Percentiles rank a stretch among this genome's conserved stretches.
These are phyloP conservation scores for Ascochyta rabiei DNA, from an alignment of 2,329 filamentous ascomycete species.

Conservation along the genomic window DNA sequence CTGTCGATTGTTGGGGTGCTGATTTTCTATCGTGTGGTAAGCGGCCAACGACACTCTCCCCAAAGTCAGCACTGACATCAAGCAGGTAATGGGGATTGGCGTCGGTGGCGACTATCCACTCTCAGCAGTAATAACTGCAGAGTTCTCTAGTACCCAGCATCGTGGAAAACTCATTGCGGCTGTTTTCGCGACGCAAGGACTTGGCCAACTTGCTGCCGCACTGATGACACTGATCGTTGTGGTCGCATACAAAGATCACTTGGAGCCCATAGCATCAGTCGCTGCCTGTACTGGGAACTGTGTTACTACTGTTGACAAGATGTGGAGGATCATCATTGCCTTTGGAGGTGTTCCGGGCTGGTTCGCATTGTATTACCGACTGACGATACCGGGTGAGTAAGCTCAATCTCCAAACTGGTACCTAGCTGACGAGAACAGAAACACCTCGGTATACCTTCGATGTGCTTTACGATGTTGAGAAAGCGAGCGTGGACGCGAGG, in stretches of 20 bases:
- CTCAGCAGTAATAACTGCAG: slow-evolving; percentile 82
- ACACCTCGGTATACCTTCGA: slow-evolving; percentile 90
- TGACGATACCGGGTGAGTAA: slow-evolving; percentile 70
- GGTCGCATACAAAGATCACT: slow-evolving; percentile 70
- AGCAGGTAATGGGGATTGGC: slow-evolving; percentile 46
- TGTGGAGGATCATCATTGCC: slow-evolving; percentile 83
- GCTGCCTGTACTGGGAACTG: slow-evolving; percentile 68
- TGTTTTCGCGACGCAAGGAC: slow-evolving; percentile 86
- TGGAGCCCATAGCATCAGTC: slow-evolving; percentile 59
- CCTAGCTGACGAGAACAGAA: slow-evolving; percentile 54
- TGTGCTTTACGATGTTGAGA: slow-evolving; percentile 69
- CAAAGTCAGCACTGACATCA: background rate
- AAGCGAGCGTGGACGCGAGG: slow-evolving; percentile 70
- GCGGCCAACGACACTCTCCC: background rate
- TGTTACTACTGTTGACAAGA: slow-evolving; percentile 77
- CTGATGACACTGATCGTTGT: slow-evolving; percentile 77
- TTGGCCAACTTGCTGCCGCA: slow-evolving; percentile 78
- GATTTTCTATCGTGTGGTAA: slow-evolving; percentile 47
- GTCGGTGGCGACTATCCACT: slow-evolving; percentile 63
- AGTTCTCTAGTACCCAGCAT: slow-evolving; percentile 87
- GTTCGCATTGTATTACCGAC: slow-evolving; percentile 82
- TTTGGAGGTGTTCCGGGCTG: slow-evolving; percentile 81
- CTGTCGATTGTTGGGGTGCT: slow-evolving; percentile 48
- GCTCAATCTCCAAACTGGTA: background rate
- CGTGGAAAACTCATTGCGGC: slow-evolving; percentile 85